Evolutionary conservation across 169 alveolate species (phyloP).

Genomic region (Plasmodium inui): DNA sequence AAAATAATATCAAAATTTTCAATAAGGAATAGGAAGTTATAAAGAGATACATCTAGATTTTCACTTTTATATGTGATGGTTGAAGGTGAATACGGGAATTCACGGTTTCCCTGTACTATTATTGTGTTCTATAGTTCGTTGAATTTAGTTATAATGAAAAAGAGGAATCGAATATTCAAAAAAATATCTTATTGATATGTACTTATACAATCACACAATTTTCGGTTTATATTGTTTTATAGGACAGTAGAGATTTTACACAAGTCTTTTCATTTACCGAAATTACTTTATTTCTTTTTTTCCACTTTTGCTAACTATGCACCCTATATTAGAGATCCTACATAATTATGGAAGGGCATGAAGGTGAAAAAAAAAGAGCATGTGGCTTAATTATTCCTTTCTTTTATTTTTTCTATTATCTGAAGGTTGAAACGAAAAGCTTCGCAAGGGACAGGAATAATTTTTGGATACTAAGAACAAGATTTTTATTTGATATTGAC

Average conservation of each 20-base stretch:
- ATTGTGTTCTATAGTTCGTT: not conserved
- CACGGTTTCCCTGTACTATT: not conserved
- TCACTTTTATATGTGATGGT: not conserved
- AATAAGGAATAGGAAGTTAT: not conserved
- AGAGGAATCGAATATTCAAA: not conserved
- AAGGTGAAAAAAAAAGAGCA: not conserved
- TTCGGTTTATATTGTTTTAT: not conserved
- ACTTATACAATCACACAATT: not conserved
- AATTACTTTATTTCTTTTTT: not conserved
- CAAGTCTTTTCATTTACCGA: not conserved
- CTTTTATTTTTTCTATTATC: not conserved
- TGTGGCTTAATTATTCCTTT: not conserved
- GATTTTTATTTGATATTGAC: not conserved
- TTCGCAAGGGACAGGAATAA: not conserved
- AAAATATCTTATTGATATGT: not conserved
- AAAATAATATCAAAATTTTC: not conserved
- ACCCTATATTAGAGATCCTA: not conserved
- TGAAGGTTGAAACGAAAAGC: not conserved
- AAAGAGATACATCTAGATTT: not conserved
- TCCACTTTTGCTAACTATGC: not conserved
- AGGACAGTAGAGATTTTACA: not conserved
- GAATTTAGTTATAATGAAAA: not conserved
- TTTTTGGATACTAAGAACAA: not conserved
- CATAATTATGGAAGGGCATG: not conserved
- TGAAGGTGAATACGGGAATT: not conserved